Conservation (phyloP, 208 protist species). For the Leishmania mexicana region DNA sequence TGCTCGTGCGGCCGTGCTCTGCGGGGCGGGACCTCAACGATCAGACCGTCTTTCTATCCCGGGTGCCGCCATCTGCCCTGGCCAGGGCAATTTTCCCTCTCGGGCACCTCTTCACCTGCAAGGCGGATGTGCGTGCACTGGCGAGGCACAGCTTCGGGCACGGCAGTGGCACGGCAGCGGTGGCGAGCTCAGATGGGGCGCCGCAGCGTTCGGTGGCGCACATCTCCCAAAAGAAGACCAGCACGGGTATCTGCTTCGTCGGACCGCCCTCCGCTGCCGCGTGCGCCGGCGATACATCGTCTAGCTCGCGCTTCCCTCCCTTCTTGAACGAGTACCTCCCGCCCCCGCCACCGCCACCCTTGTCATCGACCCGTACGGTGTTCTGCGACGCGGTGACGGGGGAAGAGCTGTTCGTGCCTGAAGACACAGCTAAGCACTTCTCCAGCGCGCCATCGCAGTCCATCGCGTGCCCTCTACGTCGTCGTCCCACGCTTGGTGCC, state of each 20-base stretch:
- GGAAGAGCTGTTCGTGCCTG: not conserved
- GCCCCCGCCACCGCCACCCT: constrained; percentile 13
- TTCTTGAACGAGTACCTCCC: constrained; percentile 74
- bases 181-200: not conserved
- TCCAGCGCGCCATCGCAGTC: not conserved
- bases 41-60: constrained; percentile 72
- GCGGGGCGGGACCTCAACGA: constrained; percentile 71
- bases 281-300: not conserved
- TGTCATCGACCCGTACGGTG: constrained; percentile 21
- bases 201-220: not conserved
- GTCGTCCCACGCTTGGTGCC: not conserved
- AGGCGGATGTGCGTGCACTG: constrained; percentile 66
- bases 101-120: constrained; percentile 68
- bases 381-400: constrained; percentile 54
- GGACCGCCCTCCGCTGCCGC: constrained; percentile 25
- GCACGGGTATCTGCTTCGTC: constrained; percentile 85
- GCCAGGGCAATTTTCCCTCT: constrained; percentile 64
- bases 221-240: constrained; percentile 64
- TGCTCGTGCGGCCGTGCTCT: constrained; percentile 64
- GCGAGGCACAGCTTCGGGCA: constrained; percentile 19
- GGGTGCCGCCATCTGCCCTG: constrained; percentile 37
- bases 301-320: constrained; percentile 39
- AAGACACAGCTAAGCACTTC: not conserved
- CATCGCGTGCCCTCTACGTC: not conserved
- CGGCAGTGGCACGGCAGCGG: constrained; percentile 1